Percentiles rank a stretch among this genome's conserved stretches.
These are phyloP conservation scores for Coemansia sp. DNA, from an alignment of 192 early-diverging fungal genomes.

Conservation along the genomic window DNA sequence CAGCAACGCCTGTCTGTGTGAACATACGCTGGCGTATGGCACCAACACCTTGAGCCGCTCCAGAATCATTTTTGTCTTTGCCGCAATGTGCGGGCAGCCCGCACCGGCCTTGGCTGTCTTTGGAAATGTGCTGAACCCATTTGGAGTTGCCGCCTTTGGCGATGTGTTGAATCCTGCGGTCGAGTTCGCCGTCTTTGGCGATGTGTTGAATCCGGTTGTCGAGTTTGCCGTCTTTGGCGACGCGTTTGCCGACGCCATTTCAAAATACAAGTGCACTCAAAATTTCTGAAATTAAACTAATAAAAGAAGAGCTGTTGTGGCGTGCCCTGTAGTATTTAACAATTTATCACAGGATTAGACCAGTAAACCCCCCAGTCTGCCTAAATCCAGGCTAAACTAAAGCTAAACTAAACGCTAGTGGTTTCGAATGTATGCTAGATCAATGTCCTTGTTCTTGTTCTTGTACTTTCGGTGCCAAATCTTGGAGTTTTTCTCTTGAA, in stretches of 20 bases:
- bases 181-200: too few species aligned
- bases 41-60: constrained; percentile 53
- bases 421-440: constrained; percentile 9
- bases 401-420: neutral
- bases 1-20: constrained; percentile 51
- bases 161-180: too few species aligned
- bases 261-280: neutral
- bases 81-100: constrained; percentile 41
- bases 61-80: constrained; percentile 31
- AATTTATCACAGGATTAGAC: too few species aligned
- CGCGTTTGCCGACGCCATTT: too few species aligned
- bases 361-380: too few species aligned
- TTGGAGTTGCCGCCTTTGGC: too few species aligned
- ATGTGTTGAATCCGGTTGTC: too few species aligned
- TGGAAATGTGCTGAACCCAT: too few species aligned
- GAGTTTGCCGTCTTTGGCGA: too few species aligned
- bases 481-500: constrained; percentile 23
- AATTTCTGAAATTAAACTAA: neutral
- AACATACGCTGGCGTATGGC: constrained; percentile 48
- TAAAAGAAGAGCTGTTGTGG: too few species aligned
- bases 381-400: too few species aligned
- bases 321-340: too few species aligned
- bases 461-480: constrained; percentile 29
- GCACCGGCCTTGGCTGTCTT: neutral
- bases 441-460: constrained; percentile 31